Evolutionary conservation across 345 rosid species (phyloP).

Genomic region (Rhodamnia argentea): DNA sequence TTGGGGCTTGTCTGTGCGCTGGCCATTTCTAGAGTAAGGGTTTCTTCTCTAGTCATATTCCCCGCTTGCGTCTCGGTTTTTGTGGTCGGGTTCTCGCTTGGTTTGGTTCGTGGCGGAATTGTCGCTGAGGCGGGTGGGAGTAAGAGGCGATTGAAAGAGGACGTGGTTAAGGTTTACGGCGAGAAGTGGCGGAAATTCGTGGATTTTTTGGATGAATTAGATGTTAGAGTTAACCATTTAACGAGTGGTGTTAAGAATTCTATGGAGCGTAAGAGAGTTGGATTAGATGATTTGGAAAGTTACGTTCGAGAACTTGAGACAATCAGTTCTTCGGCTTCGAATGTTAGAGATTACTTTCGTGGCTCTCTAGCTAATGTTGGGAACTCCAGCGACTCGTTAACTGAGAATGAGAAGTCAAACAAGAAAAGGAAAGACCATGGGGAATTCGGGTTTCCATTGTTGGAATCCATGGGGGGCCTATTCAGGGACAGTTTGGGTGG

Average conservation of each 20-base stretch:
- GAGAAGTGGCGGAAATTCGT: constrained; percentile 27
- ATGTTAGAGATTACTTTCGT: constrained; percentile 23
- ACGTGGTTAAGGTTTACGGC: constrained; percentile 13
- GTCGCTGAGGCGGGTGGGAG: constrained; percentile 11
- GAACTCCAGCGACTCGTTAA: constrained; percentile 1
- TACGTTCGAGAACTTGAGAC: constrained; percentile 32
- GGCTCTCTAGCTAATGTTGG: constrained; percentile 14
- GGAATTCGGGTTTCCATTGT: constrained; percentile 17
- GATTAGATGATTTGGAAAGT: constrained; percentile 25
- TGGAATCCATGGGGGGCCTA: constrained; percentile 17
- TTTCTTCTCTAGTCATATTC: constrained; percentile 37
- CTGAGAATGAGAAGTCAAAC: constrained; percentile 23
- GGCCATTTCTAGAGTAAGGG: constrained; percentile 40
- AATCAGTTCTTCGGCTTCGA: constrained; percentile 21
- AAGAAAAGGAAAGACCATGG: constrained; percentile 28
- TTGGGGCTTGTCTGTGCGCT: constrained; percentile 45
- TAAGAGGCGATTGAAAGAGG: constrained; percentile 30
- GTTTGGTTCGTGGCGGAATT: constrained; percentile 38
- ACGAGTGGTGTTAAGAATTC: constrained; percentile 29
- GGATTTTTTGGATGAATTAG: constrained; percentile 35
- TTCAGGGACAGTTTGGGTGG: constrained; percentile 22
- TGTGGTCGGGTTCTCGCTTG: constrained; percentile 43
- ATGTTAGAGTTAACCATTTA: constrained; percentile 24
- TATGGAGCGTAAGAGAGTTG: constrained; percentile 32
- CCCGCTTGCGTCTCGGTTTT: constrained; percentile 52